These are phyloP conservation scores for Alternaria triticimaculans DNA, from an alignment of 2,329 filamentous ascomycete species.

Conservation along the genomic window DNA sequence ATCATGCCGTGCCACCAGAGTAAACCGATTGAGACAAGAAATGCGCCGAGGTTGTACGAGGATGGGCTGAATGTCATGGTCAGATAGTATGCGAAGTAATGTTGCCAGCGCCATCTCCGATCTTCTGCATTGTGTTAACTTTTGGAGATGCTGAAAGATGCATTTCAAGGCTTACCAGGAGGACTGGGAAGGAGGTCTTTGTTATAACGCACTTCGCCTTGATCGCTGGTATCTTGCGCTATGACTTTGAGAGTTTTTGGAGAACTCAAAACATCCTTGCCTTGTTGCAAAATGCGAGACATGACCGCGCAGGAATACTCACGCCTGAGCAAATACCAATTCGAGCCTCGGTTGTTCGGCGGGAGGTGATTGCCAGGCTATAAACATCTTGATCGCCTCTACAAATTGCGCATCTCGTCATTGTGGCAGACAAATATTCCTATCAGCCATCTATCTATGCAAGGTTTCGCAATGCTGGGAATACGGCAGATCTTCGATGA, in stretches of 20 bases:
- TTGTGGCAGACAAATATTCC: neutral
- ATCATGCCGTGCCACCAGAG: slow-evolving; percentile 30
- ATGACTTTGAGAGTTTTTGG: slow-evolving; percentile 39
- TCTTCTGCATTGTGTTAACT: slow-evolving; percentile 14
- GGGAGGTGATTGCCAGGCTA: neutral
- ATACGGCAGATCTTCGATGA: neutral
- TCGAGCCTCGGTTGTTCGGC: neutral
- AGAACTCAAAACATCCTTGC: slow-evolving; percentile 15
- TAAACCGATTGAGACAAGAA: slow-evolving; percentile 25
- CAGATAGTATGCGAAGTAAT: slow-evolving; percentile 30
- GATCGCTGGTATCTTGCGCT: slow-evolving; percentile 7
- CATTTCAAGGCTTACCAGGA: slow-evolving; percentile 5
- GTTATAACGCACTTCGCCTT: slow-evolving; percentile 21
- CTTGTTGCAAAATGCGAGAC: slow-evolving; percentile 21
- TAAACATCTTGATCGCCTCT: neutral
- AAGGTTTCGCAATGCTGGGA: neutral
- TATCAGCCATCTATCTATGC: neutral
- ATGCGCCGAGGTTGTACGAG: slow-evolving; percentile 28
- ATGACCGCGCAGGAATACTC: slow-evolving; percentile 1
- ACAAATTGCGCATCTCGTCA: neutral
- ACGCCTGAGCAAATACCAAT: neutral
- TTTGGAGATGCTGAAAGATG: neutral
- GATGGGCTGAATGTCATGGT: slow-evolving; percentile 26
- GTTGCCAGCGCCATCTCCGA: slow-evolving; percentile 27
- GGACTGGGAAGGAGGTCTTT: slow-evolving; percentile 29